Base-by-base conservation (phyloP, 2,329 filamentous ascomycete species). In the Pyricularia pennisetigena region DNA sequence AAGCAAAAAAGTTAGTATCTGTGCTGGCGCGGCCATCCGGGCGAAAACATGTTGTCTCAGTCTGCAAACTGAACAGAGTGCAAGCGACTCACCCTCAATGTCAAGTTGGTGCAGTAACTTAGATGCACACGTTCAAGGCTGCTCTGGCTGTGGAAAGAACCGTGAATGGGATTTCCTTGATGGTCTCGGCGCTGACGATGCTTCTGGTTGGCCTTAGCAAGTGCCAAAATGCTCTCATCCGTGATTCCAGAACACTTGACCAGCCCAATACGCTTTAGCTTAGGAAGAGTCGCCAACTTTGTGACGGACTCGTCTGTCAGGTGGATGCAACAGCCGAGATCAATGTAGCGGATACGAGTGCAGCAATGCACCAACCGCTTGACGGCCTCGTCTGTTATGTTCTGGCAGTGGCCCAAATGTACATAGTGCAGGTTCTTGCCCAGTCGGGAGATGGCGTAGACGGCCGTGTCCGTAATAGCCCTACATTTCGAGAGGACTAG, bases 361-460 rank as follows among this genome's bases (percentile, higher is more conserved):
- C 95, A 99, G 67, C 83, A 83, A 72, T 90, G 89, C 57, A 97
- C 93, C 35, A 99, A 83, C 68, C 88, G 89, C 73, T 91, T 91
- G 23, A 99, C 93, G 1, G 93, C 94, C 49, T 88, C 85, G 75
- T 99, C 95, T 0, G 94, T 97, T 75, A 99, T 94, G 64, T 94
- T 88, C 30, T 88, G 87, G 78, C 95, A 99, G 77, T 99, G 95
- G 10, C 95, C 95, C 1, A 99, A 84, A 75, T 99, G 95, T 67
- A 99, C 90, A 77, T 97, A 98, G 78, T 99, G 95, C 68, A 99
- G 81, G 74, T 98, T 99, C 82, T 97, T 98, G 70, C 94, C 93
- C 4, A 99, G 85, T 73, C 87, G 90, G 68, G 93, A 90, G 71
- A 99, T 98, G 68, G 94, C 90, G 73, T 90, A 83, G 9, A 99